These are phyloP conservation scores for Leccinum incarnatum DNA, from an alignment of 768 basidiomycete species.

Conservation along the genomic window DNA sequence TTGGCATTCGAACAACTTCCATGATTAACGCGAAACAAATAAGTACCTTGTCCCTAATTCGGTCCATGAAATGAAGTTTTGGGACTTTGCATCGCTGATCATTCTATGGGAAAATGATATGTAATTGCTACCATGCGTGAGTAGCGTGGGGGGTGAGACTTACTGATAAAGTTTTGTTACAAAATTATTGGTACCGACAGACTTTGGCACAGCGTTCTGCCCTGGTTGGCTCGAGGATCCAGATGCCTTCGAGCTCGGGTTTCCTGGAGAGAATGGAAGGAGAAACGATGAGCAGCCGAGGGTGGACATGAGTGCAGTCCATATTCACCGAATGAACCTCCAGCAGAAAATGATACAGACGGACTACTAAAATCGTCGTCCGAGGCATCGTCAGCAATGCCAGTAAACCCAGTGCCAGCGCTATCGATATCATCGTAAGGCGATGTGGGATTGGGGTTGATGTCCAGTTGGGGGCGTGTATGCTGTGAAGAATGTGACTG, in stretches of 20 bases:
- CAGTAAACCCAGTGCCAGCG: slow-evolving; percentile 28
- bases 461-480: slow-evolving; percentile 28
- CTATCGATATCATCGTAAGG: slow-evolving; percentile 64
- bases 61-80: slow-evolving; percentile 81
- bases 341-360: slow-evolving; percentile 12
- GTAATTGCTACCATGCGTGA: neutral
- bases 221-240: slow-evolving; percentile 23
- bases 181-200: slow-evolving; percentile 73
- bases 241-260: slow-evolving; percentile 14
- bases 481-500: slow-evolving; percentile 19
- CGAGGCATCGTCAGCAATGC: slow-evolving; percentile 23
- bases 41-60: slow-evolving; percentile 66
- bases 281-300: neutral
- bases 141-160: slow-evolving; percentile 28
- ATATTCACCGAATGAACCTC: slow-evolving; percentile 10
- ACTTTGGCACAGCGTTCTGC: slow-evolving; percentile 64
- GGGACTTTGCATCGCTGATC: slow-evolving; percentile 81
- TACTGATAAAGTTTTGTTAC: slow-evolving; percentile 87
- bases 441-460: slow-evolving; percentile 22
- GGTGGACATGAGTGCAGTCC: neutral
- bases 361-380: slow-evolving; percentile 26
- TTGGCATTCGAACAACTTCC: neutral
- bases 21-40: neutral
- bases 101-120: slow-evolving; percentile 46
- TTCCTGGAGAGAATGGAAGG: slow-evolving; percentile 1